These are phyloP conservation scores for Linnemannia schmuckeri DNA, from an alignment of 192 early-diverging fungal species.

Conservation along the genomic window DNA sequence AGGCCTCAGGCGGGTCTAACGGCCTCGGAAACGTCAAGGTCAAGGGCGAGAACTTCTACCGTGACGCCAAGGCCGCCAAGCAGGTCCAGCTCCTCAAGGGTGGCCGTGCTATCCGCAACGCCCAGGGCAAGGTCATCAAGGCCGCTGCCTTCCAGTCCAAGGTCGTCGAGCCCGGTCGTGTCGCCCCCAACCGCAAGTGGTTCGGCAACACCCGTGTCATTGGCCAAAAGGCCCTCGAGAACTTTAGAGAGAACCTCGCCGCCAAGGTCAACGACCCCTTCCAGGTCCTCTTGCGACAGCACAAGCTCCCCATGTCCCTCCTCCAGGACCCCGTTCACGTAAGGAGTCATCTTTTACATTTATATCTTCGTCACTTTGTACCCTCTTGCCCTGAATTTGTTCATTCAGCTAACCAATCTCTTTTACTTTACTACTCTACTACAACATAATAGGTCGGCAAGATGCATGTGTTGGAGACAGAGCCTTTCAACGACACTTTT, in stretches of 20 bases:
- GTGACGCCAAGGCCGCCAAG: conserved; percentile 94
- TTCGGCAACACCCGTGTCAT: conserved; percentile 98
- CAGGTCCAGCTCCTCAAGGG: conserved; percentile 95
- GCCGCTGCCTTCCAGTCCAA: conserved; percentile 90
- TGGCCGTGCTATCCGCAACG: conserved; percentile 85
- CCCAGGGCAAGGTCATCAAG: conserved; percentile 92
- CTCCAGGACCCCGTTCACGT: conserved; percentile 85
- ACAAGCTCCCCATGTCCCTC: conserved; percentile 97
- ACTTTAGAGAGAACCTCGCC: conserved; percentile 92
- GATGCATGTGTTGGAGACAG: conserved; percentile 97
- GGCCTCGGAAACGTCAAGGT: conserved; percentile 78
- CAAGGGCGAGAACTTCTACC: conserved; percentile 99
- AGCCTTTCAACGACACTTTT: conserved; percentile 93
- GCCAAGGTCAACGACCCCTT: conserved; percentile 94
- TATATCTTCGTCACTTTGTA: not conserved
- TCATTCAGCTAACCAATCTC: not conserved
- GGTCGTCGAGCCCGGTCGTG: conserved; percentile 81
- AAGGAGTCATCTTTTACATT: conserved; percentile 30
- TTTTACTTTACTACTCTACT: not conserved
- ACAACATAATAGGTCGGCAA: conserved; percentile 40
- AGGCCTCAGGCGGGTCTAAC: conserved; percentile 54
- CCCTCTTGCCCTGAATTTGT: not conserved
- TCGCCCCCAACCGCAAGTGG: conserved; percentile 97
- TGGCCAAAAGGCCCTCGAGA: conserved; percentile 92
- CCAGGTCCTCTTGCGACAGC: conserved; percentile 91